These are phyloP conservation scores for Paraphaeosphaeria sporulosa DNA, from an alignment of 2,329 filamentous ascomycete genomes.

Conservation along the genomic window DNA sequence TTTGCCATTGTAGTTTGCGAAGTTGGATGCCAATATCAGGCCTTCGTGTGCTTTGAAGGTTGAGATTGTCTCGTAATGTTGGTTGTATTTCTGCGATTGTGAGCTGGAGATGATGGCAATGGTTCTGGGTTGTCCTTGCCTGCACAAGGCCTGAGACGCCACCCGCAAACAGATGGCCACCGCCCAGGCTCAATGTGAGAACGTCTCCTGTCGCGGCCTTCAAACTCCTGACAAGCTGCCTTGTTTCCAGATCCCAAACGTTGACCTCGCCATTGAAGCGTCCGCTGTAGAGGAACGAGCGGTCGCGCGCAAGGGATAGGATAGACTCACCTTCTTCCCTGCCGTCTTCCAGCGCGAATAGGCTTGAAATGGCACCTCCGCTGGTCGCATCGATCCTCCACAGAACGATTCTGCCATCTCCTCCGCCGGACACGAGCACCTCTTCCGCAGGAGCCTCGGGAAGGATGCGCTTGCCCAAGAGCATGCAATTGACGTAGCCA, in stretches of 20 bases:
- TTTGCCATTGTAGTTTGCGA: constrained; percentile 72
- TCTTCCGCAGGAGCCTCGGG: constrained; percentile 75
- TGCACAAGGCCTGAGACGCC: constrained; percentile 88
- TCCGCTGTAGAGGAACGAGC: constrained; percentile 90
- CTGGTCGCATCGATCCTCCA: constrained; percentile 75
- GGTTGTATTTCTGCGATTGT: constrained; percentile 69
- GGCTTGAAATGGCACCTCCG: constrained; percentile 70
- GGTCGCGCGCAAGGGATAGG: constrained; percentile 84
- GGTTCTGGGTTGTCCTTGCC: constrained; percentile 58
- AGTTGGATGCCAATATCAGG: constrained; percentile 84
- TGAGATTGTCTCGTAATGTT: constrained; percentile 81
- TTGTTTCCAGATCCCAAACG: constrained; percentile 95
- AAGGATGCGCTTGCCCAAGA: constrained; percentile 77
- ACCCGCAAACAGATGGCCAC: constrained; percentile 85
- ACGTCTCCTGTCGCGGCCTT: constrained; percentile 82
- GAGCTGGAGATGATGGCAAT: constrained; percentile 18
- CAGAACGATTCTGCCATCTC: constrained; percentile 93
- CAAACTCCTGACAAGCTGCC: constrained; percentile 86
- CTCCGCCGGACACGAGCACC: constrained; percentile 87
- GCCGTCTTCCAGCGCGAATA: constrained; percentile 71
- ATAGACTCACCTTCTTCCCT: constrained; percentile 66
- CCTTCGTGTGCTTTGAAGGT: constrained; percentile 86
- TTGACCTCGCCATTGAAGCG: constrained; percentile 88
- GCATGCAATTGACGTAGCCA: constrained; percentile 97
- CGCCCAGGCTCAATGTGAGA: constrained; percentile 84